These are phyloP conservation scores for Maudiozyma pseudohumilis DNA, from an alignment of 805 yeast species.

Conservation along the genomic window DNA sequence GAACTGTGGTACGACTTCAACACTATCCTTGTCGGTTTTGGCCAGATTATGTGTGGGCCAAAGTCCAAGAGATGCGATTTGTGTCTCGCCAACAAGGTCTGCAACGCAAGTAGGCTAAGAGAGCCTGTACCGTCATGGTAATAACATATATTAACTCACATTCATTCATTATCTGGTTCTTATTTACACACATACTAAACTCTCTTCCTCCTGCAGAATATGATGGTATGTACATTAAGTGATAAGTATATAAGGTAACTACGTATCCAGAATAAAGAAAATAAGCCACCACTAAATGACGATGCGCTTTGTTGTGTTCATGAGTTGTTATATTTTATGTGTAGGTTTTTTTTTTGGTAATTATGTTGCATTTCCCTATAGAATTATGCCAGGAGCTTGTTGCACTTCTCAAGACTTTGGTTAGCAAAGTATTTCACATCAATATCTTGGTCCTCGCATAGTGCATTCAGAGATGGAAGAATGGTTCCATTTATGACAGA, in stretches of 20 bases:
- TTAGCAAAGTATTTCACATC: conserved; percentile 85
- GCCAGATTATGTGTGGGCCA: conserved; percentile 77
- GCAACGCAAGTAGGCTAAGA: conserved; percentile 33
- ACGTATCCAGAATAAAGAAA: no score
- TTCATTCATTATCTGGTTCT: no score
- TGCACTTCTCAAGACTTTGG: conserved; percentile 41
- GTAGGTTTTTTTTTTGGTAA: background rate
- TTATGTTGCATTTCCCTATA: background rate
- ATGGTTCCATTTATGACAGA: conserved; percentile 42
- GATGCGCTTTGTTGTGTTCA: background rate
- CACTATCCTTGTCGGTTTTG: conserved; percentile 84
- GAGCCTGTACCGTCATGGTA: no score
- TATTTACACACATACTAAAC: background rate
- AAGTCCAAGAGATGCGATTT: conserved; percentile 60
- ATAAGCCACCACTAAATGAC: background rate
- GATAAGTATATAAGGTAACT: no score
- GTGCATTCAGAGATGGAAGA: conserved; percentile 52
- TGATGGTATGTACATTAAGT: no score
- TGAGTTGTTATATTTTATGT: background rate
- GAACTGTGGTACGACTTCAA: conserved; percentile 75
- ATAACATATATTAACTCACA: no score
- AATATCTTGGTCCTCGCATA: conserved; percentile 64
- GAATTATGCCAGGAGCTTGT: conserved; percentile 4
- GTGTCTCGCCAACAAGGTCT: conserved; percentile 50
- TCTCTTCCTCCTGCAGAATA: no score